Conservation (phyloP, 768 basidiomycete genomes). For the Favolaschia claudopus region DNA sequence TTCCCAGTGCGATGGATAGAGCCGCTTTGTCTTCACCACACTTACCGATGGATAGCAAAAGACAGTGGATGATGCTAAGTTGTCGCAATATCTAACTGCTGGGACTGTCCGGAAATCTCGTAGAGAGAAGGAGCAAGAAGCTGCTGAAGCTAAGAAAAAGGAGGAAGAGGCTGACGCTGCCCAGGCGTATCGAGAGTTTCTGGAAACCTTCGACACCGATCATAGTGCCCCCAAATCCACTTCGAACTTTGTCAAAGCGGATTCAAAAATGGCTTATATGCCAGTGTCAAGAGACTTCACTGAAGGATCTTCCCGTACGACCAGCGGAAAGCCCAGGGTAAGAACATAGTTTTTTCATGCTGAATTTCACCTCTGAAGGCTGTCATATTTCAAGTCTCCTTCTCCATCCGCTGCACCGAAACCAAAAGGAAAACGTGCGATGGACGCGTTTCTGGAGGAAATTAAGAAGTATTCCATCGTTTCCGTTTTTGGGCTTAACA, state of each 20-base stretch:
- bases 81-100: slow-evolving; percentile 79
- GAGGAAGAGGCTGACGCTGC: slow-evolving; percentile 85
- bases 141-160: slow-evolving; percentile 86
- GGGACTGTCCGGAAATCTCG: slow-evolving; percentile 91
- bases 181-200: slow-evolving; percentile 82
- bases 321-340: slow-evolving; percentile 32
- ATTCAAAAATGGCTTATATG: slow-evolving; percentile 57
- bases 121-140: slow-evolving; percentile 91
- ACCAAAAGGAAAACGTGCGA: slow-evolving; percentile 93
- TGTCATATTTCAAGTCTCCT: slow-evolving; percentile 50
- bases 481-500: slow-evolving; percentile 17
- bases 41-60: slow-evolving; percentile 84
- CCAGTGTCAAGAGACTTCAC: slow-evolving; percentile 43
- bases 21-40: slow-evolving; percentile 61
- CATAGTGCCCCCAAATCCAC: slow-evolving; percentile 57
- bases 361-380: slow-evolving; percentile 3
- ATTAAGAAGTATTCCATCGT: slow-evolving; percentile 96
- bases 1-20: slow-evolving; percentile 92
- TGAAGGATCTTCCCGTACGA: slow-evolving; percentile 35
- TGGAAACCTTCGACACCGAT: slow-evolving; percentile 85
- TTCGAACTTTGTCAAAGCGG: slow-evolving; percentile 69
- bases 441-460: slow-evolving; percentile 96
- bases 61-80: slow-evolving; percentile 84
- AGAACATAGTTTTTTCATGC: neutral
- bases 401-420: slow-evolving; percentile 64